Conservation (phyloP, 1,139 yeast genomes). For the Debaryomyces udenii region DNA sequence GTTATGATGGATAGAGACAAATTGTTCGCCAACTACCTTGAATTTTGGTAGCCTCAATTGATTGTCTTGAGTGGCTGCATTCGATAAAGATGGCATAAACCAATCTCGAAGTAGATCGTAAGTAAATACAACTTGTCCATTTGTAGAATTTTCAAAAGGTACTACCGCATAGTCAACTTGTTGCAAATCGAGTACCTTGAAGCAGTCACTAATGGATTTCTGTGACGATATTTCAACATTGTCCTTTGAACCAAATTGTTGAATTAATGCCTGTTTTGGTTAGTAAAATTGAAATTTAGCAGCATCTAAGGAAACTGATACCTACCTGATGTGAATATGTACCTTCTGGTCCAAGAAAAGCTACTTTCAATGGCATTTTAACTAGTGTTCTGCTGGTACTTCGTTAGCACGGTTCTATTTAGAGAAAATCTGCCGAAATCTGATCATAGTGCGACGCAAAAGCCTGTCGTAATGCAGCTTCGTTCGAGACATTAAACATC, state of each 20-base stretch:
- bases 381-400: neutral
- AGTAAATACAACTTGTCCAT: constrained; percentile 88
- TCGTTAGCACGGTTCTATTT: neutral
- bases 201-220: constrained; percentile 63
- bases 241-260: constrained; percentile 56
- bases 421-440: neutral
- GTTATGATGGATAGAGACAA: constrained; percentile 81
- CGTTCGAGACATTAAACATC: no score
- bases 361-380: constrained; percentile 44
- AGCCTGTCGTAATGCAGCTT: no score
- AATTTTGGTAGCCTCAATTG: constrained; percentile 30
- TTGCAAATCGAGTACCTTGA: constrained; percentile 49
- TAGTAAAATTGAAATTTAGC: constrained; percentile 12
- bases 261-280: constrained; percentile 66
- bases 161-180: constrained; percentile 75
- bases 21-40: constrained; percentile 72
- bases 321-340: constrained; percentile 88
- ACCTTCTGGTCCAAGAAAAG: constrained; percentile 85
- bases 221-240: constrained; percentile 49
- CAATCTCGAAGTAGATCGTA: constrained; percentile 79
- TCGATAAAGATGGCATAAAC: constrained; percentile 31
- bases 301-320: constrained; percentile 11
- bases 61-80: constrained; percentile 10
- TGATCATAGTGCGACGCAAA: neutral
- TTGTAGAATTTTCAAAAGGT: constrained; percentile 92